Base-by-base conservation (phyloP, 1,284 basidiomycete species). In the Puccinia polysora region DNA sequence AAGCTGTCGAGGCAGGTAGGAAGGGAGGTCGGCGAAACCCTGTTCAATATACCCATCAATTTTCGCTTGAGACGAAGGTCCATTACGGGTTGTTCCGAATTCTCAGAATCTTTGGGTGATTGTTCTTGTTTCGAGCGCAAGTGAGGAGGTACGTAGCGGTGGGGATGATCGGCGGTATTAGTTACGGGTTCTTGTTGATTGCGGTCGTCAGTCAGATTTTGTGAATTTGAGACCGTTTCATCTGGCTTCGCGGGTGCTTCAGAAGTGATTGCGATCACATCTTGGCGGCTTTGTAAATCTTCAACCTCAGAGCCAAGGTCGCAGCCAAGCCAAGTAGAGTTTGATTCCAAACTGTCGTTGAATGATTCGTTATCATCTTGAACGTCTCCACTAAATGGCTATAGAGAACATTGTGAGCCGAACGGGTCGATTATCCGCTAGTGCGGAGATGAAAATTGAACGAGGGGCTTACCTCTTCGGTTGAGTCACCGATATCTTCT, bases 31-130 rank as follows among this genome's bases (percentile, higher is more conserved):
- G 69, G 69, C 10, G 69, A 72, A 32, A 72, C 50, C 18, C 69
- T 59, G 53, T 72, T 72, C 15, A 72, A 32, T 14, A 72, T 53
- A 25, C 69, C 69, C 69, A 72, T 72, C 34, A 72, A 25, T 64
- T 72, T 59, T 18, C 69, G 59, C 30, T 53, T 60, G 7, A 72
- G 50, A 55, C 69, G 69, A 30, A 53, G 59, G 30, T 72, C 69
- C 8, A 72, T 34, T 15, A 25, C 23, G n/a, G 60, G 49, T 25
- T 45, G n/a, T 15, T 34, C 50, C 6, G 25, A 36, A 15, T 52
- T 40, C 14, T 30, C 55, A 4, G 56, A 15, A 6, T 15, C 36
- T 45, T 38, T 8, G n/a, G 50, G 8, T 53, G 69, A 15, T 32
- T 55, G 28, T 18, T 25, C 34, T n/a, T 52, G 38, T 45, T 63